Conservation (phyloP, 371 early-diverging fungal genomes). For the Mortierella sp. region DNA sequence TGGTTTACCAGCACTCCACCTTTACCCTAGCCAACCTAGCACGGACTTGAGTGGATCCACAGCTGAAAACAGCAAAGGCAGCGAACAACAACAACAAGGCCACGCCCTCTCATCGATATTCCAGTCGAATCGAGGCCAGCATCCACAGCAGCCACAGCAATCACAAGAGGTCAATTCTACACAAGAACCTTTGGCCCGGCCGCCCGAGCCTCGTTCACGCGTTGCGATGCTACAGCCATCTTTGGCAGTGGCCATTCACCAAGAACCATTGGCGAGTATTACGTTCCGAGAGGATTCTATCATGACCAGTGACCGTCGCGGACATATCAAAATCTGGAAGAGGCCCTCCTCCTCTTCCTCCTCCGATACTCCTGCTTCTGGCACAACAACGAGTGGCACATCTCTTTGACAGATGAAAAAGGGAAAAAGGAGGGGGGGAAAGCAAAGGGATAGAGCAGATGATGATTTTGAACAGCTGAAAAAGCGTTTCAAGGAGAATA, state of each 20-base stretch:
- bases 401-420: no score
- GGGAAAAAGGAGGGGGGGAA: no score
- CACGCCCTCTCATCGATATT: background rate
- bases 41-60: no score
- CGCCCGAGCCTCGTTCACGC: constrained; percentile 69
- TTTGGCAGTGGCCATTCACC: constrained; percentile 76
- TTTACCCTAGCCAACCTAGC: no score
- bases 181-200: constrained; percentile 56
- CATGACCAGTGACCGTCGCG: constrained; percentile 85
- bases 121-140: constrained; percentile 2
- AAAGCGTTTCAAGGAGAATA: no score
- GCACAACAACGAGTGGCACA: no score
- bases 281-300: constrained; percentile 86
- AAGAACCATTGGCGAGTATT: constrained; percentile 77
- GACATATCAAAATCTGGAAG: constrained; percentile 83
- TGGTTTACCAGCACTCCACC: no score
- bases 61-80: no score
- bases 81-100: background rate
- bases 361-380: no score
- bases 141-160: constrained; percentile 13
- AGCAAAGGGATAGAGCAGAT: no score
- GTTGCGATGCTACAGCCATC: constrained; percentile 87
- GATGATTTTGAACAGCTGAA: no score
- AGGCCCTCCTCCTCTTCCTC: constrained; percentile 63
- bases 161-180: background rate